Base-by-base conservation (phyloP, 345 rosid genomes). In the Eucalyptus victrix region DNA sequence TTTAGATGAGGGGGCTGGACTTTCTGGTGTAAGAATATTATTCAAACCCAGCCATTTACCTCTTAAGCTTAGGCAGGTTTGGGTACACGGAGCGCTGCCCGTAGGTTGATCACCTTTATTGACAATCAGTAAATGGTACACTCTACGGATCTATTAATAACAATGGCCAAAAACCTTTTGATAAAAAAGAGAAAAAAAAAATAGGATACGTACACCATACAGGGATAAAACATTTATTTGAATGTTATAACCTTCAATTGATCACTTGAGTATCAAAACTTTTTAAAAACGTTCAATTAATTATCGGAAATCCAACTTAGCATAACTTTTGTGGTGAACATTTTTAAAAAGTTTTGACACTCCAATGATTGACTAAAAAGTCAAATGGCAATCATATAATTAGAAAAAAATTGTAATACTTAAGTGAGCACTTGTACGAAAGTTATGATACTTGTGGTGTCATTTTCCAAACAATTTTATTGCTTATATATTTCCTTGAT, bases 121-220 rank as follows among this genome's bases (percentile, higher is more conserved):
- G 18, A 8, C 40, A 65, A 5, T 26, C 67, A 60, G 15, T 30
- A n/a, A n/a, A 7, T 4, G 3, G 17, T n/a, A 65, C 40, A 67
- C 1, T n/a, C 18, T 15, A n/a, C 3, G 40, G 37, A 65, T n/a
- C 21, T 4, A 15, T n/a, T 15, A 65, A 15, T 30, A 7, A n/a
- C 19, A n/a, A n/a, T 65, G 40, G 37, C 76, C 76, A 67, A 65
- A n/a, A 1, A 15, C 1, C 11, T 62, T n/a, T n/a, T n/a, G n/a
- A n/a, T n/a, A n/a, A 16, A 60, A 62, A 62, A 62, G 34, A 30
- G 34, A 28, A 30, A 7, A 13, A 62, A 7, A 13, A 1, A 49
- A 49, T 14, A 10, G 3, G 18, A 15, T 49, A 49, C 3, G 0
- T 49, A 15, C 3, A 49, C 18, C 7, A 14, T 3, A 15, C n/a